Evolutionary conservation across 495 filamentous ascomycete species (phyloP).

Genomic region (Neurospora africana): DNA sequence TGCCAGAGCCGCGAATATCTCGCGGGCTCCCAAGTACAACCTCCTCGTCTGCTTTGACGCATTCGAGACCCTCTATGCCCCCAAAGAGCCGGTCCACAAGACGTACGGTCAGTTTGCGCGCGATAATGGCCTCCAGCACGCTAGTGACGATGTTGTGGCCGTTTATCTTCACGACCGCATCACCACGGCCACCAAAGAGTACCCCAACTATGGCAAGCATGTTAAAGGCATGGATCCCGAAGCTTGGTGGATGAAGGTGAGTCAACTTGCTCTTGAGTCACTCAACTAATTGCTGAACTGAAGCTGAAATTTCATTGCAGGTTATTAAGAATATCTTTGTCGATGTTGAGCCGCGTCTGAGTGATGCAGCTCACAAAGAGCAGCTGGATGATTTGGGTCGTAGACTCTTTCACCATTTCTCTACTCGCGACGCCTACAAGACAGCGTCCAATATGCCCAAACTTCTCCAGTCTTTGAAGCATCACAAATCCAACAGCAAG

Average conservation of each 20-base stretch:
- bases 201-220: slow-evolving; percentile 60
- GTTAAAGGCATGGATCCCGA: slow-evolving; percentile 41
- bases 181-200: slow-evolving; percentile 31
- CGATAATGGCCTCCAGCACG: slow-evolving; percentile 40
- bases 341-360: slow-evolving; percentile 4
- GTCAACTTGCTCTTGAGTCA: not conserved
- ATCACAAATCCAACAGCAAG: not conserved
- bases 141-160: slow-evolving; percentile 23
- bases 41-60: slow-evolving; percentile 63
- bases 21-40: slow-evolving; percentile 18
- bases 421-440: slow-evolving; percentile 49
- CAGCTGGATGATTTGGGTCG: slow-evolving; percentile 42
- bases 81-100: slow-evolving; percentile 44
- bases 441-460: slow-evolving; percentile 43
- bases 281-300: not conserved
- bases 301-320: slow-evolving; percentile 1
- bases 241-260: slow-evolving; percentile 64
- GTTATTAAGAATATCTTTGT: slow-evolving; percentile 31
- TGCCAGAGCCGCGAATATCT: not conserved
- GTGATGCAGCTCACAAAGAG: not conserved
- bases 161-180: slow-evolving; percentile 36
- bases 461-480: slow-evolving; percentile 40
- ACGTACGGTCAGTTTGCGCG: slow-evolving; percentile 55
- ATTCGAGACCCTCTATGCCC: slow-evolving; percentile 65
- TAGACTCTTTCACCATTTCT: slow-evolving; percentile 49